Percentiles rank a stretch among this genome's conserved stretches.
These are phyloP conservation scores for Boletus pseudopeckii DNA, from an alignment of 768 basidiomycete genomes.

Conservation along the genomic window DNA sequence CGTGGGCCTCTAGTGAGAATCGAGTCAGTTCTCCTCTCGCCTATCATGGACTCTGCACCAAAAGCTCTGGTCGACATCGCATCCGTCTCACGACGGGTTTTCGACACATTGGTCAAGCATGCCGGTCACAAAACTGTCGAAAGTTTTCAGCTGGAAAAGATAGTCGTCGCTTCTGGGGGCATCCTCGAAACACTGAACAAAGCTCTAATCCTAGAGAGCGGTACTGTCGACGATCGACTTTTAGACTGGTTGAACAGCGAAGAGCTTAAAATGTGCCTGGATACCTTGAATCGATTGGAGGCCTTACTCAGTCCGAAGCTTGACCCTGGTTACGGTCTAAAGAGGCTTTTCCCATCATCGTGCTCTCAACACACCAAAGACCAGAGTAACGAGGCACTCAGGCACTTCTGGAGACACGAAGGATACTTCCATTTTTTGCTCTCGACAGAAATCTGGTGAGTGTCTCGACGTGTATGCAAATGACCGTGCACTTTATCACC, in stretches of 20 bases:
- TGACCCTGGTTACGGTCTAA: background rate
- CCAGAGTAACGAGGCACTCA: conserved; percentile 1
- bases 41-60: background rate
- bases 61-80: conserved; percentile 5
- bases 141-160: background rate
- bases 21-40: background rate
- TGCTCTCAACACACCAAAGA: background rate
- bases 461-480: background rate
- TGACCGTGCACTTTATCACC: background rate
- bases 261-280: conserved; percentile 3
- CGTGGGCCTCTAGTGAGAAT: too few species aligned
- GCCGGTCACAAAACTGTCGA: background rate
- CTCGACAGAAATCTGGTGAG: conserved; percentile 12
- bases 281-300: conserved; percentile 10
- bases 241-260: conserved; percentile 3
- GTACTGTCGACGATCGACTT: conserved; percentile 5
- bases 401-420: background rate
- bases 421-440: conserved; percentile 14
- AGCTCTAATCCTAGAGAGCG: background rate
- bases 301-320: background rate
- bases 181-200: conserved; percentile 7
- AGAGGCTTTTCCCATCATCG: background rate
- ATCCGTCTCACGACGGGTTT: background rate
- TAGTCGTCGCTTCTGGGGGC: conserved; percentile 1
- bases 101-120: background rate